A percentile compares a stretch with the other conserved stretches of the same genome.
Conservation (phyloP, 345 rosid genomes). For the Linum trigynum region DNA sequence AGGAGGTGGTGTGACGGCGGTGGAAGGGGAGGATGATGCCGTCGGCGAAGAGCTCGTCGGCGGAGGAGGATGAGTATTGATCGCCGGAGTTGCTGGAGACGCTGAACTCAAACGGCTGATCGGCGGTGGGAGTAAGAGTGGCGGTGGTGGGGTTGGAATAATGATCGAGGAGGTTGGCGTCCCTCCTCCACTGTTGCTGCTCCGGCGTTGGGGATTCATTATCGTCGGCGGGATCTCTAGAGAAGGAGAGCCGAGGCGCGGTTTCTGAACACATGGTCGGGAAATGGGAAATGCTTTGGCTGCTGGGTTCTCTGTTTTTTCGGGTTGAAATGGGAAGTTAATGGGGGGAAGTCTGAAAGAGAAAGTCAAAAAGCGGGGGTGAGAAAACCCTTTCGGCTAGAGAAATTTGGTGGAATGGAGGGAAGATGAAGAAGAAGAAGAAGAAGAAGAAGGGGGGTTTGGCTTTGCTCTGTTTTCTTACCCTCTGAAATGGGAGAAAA, state of each 20-base stretch:
- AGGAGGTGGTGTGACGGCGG: constrained; percentile 16
- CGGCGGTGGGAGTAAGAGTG: background rate
- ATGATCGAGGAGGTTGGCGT: background rate
- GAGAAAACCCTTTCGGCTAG: no score
- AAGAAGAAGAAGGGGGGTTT: no score
- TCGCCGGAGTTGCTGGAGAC: constrained; percentile 21
- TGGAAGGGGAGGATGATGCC: constrained; percentile 57
- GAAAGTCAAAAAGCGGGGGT: no score
- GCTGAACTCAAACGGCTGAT: constrained; percentile 44
- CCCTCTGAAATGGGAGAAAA: no score
- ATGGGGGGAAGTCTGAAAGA: background rate
- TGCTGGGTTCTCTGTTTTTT: no score
- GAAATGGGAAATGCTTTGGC: background rate
- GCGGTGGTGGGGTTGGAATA: background rate
- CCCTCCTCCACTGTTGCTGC: background rate
- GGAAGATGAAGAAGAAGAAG: no score
- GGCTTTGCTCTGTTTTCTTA: no score
- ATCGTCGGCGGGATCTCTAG: background rate
- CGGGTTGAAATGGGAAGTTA: background rate
- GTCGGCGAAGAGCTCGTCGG: constrained; percentile 29
- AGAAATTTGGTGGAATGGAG: no score
- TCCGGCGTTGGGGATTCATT: background rate
- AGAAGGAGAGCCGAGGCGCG: background rate
- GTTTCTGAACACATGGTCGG: background rate
- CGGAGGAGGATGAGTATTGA: constrained; percentile 43